Base-by-base conservation (phyloP, 371 early-diverging fungal species). In the Gilbertella persicaria region DNA sequence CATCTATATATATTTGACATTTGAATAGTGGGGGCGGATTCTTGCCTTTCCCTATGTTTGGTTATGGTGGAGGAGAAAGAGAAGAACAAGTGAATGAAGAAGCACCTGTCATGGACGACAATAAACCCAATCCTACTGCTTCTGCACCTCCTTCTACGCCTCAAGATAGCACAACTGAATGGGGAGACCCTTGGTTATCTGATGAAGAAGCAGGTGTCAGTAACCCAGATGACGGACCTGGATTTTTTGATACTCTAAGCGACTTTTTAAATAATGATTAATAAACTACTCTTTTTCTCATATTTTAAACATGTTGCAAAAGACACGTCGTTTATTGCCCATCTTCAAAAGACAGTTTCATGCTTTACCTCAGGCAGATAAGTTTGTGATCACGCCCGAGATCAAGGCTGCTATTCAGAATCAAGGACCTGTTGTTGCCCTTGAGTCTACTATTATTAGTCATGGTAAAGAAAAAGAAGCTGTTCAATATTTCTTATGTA, bases 401-500 rank as follows among this genome's bases (percentile, higher is more conserved):
- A 86, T 90, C 3, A 49, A 59, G n/a, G 50, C 60, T 3, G 92
- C 93, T 0, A 71, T 93, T n/a, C 47, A 49, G 4, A 55, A 66
- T n/a, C 69, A 78, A 24, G 68, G 68, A 44, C 95, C 95, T 5
- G 86, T 97, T 0, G 96, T 97, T 17, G 96, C 96, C 0, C 78
- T 97, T 19, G 97, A 97, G 64, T 90, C 92, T 1, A 95, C 94
- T 21, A 93, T 96, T 59, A 94, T 96, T 56, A 88, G 91, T 58
- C 96, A 97, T 72, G 96, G 95, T 85, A 66, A 36, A 21, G 14
- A 17, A 21, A 26, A 24, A 28, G 13, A 12, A 25, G 16, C 3
- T 25, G 12, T 28, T 29, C 13, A 36, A n/a, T n/a, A n/a, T n/a
- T n/a, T n/a, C 21, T 30, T 46, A 23, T 44, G 13, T 24, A 45